phyloP scores from a whole-genome alignment of 768 basidiomycete species.

The Boletus huronensis region DNA sequence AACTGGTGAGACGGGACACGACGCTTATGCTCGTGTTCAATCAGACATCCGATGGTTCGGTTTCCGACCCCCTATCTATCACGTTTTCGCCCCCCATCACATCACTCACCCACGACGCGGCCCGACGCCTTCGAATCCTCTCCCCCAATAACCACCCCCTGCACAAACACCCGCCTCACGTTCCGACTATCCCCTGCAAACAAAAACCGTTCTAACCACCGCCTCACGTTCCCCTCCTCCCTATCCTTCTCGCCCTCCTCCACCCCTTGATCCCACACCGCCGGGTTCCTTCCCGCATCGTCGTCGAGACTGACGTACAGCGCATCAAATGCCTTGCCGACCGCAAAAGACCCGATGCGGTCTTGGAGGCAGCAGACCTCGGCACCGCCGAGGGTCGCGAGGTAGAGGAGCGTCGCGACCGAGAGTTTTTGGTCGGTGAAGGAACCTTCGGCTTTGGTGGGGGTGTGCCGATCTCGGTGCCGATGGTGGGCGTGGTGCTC shows the following conservation, averaged over 20 bases:
- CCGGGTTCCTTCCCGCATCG: constrained; percentile 46
- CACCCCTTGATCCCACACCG: constrained; percentile 46
- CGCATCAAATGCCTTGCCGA: constrained; percentile 88
- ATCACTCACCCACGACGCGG: neutral
- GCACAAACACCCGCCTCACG: constrained; percentile 75
- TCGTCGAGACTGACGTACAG: constrained; percentile 59
- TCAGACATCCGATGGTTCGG: too few relatives aligned
- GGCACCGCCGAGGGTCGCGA: constrained; percentile 90
- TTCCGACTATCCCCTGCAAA: constrained; percentile 87
- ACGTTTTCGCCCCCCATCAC: neutral
- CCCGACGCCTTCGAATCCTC: too few relatives aligned
- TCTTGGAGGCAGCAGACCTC: constrained; percentile 66
- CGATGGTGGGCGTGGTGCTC: neutral
- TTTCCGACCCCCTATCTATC: neutral
- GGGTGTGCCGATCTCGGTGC: neutral
- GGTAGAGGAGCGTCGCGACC: constrained; percentile 71
- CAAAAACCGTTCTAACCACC: constrained; percentile 74
- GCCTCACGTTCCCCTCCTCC: constrained; percentile 38
- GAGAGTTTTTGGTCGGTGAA: constrained; percentile 62
- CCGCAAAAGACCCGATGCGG: constrained; percentile 66
- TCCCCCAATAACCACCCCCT: constrained; percentile 74
- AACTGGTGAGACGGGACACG: too few relatives aligned
- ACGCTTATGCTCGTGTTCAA: too few relatives aligned
- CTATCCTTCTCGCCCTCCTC: constrained; percentile 10
- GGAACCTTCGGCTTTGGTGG: neutral